Base-by-base conservation (phyloP, 495 filamentous ascomycete genomes). In the Annulohypoxylon bovei region DNA sequence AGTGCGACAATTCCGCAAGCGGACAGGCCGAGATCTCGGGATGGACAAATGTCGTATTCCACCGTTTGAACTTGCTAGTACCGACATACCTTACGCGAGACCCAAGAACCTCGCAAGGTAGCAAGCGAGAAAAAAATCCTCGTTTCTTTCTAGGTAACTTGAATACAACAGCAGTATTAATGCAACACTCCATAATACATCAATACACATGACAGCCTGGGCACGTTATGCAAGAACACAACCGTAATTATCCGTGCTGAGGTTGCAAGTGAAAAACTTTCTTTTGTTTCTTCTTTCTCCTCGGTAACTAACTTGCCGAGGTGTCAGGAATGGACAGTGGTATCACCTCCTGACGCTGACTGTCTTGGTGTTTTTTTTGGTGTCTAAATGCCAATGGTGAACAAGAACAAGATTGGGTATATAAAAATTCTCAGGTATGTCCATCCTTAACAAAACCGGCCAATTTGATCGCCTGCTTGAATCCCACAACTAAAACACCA, bases 231-330 rank as follows among this genome's bases (percentile, higher is more conserved):
- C 44, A 47, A 50, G 46, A n/a, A 23, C 42, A 67, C 63, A 72
- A 67, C 70, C 70, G 64, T 20, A 72, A 72, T 68, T 72, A 68
- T 54, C 70, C 70, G 70, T 65, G 9, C 37, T 57, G 59, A 68
- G 18, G 39, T 47, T 28, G 25, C 12, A 33, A 47, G 35, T 18
- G 11, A 23, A 44, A 49, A 40, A 49, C 33, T 42, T 16, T 32
- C n/a, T 32, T 28, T 35, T 55, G 23, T 12, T 53, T 57, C 30
- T 71, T 20, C 55, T 59, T 59, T 37, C 30, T 65, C n/a, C 23
- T 65, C 62, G 58, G 62, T 53, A 33, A 67, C 52, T 25, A 50
- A 72, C 47, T 72, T 67, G 63, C 64, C 59, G 53, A 50, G 44
- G 64, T 20, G 25, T 53, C 33, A 57, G 57, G 23, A 66, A 39